Evolutionary conservation across 176 grass and related monocot species (phyloP).

Genomic region (Zea mays): Zm-B73-REFERENCE-NAM-5.0 NC_050097.1:19285501-19286000

Average conservation of each 20-base stretch:
- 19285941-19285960: slow-evolving; percentile 88
- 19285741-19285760: neutral
- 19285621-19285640: neutral
- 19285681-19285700: slow-evolving; percentile 91
- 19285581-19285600: neutral
- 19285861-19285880: neutral
- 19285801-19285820: slow-evolving; percentile 81
- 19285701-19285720: slow-evolving; percentile 89
- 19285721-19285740: slow-evolving; percentile 72
- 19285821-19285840: slow-evolving; percentile 65
- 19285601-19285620: neutral
- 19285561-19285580: neutral
- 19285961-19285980: slow-evolving; percentile 58
- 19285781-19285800: slow-evolving; percentile 51
- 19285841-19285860: too few species aligned
- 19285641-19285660: slow-evolving; percentile 41
- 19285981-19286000: neutral
- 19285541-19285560: neutral
- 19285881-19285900: neutral
- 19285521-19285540: slow-evolving; percentile 53
- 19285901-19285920: slow-evolving; percentile 80
- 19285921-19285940: slow-evolving; percentile 79
- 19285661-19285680: slow-evolving; percentile 87
- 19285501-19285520: slow-evolving; percentile 59
- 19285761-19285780: neutral